phyloP scores from a whole-genome alignment of 2,329 filamentous ascomycete genomes.

The Albophoma yamanashiensis region DNA sequence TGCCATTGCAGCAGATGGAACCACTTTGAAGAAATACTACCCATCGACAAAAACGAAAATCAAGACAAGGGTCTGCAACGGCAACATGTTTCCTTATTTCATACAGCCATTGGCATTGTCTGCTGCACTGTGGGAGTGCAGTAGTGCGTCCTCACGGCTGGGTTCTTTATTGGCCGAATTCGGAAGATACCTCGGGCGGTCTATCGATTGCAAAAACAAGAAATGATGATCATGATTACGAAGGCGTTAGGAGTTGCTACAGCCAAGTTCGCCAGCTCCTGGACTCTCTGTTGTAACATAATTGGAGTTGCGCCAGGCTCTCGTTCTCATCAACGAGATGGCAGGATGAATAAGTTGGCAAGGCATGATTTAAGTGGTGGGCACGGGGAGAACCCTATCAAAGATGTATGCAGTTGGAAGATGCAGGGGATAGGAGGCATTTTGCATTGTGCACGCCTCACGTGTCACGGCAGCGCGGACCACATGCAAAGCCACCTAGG shows the following conservation, averaged over 20 bases:
- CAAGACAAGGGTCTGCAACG: not conserved
- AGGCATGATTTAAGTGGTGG: not conserved
- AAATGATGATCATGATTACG: slow-evolving; percentile 15
- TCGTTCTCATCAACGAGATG: not conserved
- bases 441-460: not conserved
- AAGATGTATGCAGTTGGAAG: not conserved
- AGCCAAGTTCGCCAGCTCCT: not conserved
- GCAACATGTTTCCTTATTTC: not conserved
- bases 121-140: not conserved
- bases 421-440: slow-evolving; percentile 2
- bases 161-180: slow-evolving; percentile 8
- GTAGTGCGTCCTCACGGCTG: slow-evolving; percentile 1
- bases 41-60: not conserved
- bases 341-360: not conserved
- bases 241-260: slow-evolving; percentile 12
- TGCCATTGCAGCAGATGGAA: slow-evolving; percentile 17
- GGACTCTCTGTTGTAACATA: not conserved
- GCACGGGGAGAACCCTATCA: not conserved
- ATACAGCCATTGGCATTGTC: not conserved
- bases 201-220: slow-evolving; percentile 9
- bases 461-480: slow-evolving; percentile 1
- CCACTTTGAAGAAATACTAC: not conserved
- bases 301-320: not conserved
- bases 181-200: slow-evolving; percentile 18
- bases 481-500: not conserved